Evolutionary conservation across 148 eudicot species (phyloP), one percentile per base, ranked within the genome.

Genomic region (Rhododendron henanense): DNA sequence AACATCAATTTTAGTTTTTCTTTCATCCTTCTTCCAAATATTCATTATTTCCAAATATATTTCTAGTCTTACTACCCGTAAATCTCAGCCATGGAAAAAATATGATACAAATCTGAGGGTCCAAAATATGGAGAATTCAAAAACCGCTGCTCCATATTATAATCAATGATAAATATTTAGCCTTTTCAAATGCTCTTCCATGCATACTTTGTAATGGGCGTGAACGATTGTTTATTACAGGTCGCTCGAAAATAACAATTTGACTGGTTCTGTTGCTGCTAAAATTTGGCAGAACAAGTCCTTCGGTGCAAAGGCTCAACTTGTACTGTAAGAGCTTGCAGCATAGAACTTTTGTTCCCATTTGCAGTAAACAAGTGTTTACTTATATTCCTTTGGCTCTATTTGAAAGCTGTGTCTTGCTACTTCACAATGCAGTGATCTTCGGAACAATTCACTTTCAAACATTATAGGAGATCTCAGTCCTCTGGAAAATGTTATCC

Each of bases 201-300:
- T 80, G 59, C 78, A 63, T 53, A 28, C 55, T 45, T 87, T 41
- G 37, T 48, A 78, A 87, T 4, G 50, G 50, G 51, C 28, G 31
- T 78, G 41, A 65, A 71, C 59, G 55, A 79, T 88, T 71, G 76
- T 25, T 78, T 67, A 84, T 89, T 55, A 57, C 91, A 95, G 99
- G 88, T 91, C 90, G 18, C 92, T 95, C 79, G 85, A 89, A 48
- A 92, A 94, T 86, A 96, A 96, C 80, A 57, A 84, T 65, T 73
- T 96, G 81, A 90, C 86, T 82, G 98, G 99, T 77, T 90, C 95
- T 37, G 86, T 95, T 83, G 93, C 94, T 83, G 90, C 94, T 83
- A 86, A 86, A 73, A 91, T 96, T 87, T 95, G 98, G 99, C 85
- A 87, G 51, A 91, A 91, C 81, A 90, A 87, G 86, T 84, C 89